Conservation (phyloP, 225 moss, liverwort and hornwort genomes). For the Bryum argenteum region DNA sequence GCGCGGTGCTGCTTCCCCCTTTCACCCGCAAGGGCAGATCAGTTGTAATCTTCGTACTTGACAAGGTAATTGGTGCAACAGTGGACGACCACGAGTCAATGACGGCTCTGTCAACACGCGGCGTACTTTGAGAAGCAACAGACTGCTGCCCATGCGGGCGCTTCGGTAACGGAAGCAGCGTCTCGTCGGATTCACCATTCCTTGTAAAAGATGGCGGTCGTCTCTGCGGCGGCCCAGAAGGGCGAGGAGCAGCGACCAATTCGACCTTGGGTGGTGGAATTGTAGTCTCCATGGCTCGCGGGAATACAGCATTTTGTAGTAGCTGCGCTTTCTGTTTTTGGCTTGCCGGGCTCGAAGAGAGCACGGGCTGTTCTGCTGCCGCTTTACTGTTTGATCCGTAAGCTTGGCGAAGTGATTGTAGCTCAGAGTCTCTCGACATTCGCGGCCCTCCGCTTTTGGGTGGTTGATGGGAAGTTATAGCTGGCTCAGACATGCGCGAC, state of each 20-base stretch:
- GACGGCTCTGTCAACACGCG: slow-evolving; percentile 14
- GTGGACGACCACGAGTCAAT: slow-evolving; percentile 6
- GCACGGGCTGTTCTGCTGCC: slow-evolving; percentile 1
- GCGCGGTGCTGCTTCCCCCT: slow-evolving; percentile 35
- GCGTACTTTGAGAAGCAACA: slow-evolving; percentile 22
- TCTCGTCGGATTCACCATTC: slow-evolving; percentile 23
- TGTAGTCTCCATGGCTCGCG: slow-evolving; percentile 3
- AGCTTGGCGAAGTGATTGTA: slow-evolving; percentile 39
- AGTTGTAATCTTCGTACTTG: slow-evolving; percentile 22
- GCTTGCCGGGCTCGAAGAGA: slow-evolving; percentile 13
- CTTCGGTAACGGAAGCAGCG: slow-evolving; percentile 29
- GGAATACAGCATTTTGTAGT: not conserved
- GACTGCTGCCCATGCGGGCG: slow-evolving; percentile 14
- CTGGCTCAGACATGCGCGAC: slow-evolving; percentile 32
- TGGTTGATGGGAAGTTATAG: not conserved
- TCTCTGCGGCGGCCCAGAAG: slow-evolving; percentile 26
- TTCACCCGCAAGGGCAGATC: slow-evolving; percentile 29
- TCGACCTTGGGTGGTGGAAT: not conserved
- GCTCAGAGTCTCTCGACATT: slow-evolving; percentile 7
- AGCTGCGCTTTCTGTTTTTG: slow-evolving; percentile 22
- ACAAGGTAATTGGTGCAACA: slow-evolving; percentile 7
- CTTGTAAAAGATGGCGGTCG: slow-evolving; percentile 25
- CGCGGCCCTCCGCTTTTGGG: slow-evolving; percentile 9
- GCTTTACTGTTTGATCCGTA: slow-evolving; percentile 15
- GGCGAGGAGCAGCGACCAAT: slow-evolving; percentile 12